Conservation (phyloP, 805 yeast genomes). For the Spathaspora passalidarum region DNA sequence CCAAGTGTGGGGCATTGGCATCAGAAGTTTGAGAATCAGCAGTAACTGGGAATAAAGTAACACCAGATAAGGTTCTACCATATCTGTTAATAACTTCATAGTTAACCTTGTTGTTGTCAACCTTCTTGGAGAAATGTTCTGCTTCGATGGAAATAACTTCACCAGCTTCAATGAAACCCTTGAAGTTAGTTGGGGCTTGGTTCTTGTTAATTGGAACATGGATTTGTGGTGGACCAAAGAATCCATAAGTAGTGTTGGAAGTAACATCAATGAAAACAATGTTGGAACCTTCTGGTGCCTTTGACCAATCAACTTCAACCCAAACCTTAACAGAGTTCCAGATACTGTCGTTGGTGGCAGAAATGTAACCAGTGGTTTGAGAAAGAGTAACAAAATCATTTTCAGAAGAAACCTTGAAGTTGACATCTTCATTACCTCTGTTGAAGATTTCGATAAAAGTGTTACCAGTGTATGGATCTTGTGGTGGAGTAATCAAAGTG, state of each 20-base stretch:
- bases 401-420: conserved; percentile 12
- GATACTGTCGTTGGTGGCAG: conserved; percentile 11
- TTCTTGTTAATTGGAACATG: conserved; percentile 13
- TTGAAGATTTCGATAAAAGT: conserved; percentile 15
- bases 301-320: conserved; percentile 15
- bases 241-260: conserved; percentile 9
- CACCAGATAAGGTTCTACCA: conserved; percentile 15
- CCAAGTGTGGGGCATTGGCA: conserved; percentile 12
- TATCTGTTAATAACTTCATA: conserved; percentile 10
- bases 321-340: conserved; percentile 15
- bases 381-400: conserved; percentile 10
- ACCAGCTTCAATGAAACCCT: conserved; percentile 14
- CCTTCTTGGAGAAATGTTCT: conserved; percentile 10
- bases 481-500: conserved; percentile 13
- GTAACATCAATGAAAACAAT: conserved; percentile 12
- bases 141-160: conserved; percentile 16
- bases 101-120: conserved; percentile 10
- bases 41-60: conserved; percentile 13
- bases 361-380: conserved; percentile 10
- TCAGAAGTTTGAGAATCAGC: conserved; percentile 13
- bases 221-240: conserved; percentile 10
- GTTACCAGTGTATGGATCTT: conserved; percentile 12
- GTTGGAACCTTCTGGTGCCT: conserved; percentile 11
- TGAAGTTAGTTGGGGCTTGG: conserved; percentile 7
- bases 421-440: conserved; percentile 15